phyloP scores from a whole-genome alignment of 176 grass and related monocot species.

The Avena insularis region DNA sequence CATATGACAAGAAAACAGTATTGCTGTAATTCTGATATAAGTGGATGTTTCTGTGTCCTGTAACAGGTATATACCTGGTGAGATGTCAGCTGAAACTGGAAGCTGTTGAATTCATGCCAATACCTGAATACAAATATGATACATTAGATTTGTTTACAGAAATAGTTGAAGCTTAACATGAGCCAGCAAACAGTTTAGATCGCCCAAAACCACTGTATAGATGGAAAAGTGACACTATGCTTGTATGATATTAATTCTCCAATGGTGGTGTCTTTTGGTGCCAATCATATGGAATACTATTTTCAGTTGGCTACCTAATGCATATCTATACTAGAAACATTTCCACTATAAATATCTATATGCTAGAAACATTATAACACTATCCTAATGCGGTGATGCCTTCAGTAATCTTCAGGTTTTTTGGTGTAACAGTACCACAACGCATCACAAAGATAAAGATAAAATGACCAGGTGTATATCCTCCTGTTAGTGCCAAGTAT shows the following conservation, averaged over 20 bases:
- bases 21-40: background rate
- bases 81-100: constrained; percentile 95
- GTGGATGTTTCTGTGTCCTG: background rate
- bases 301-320: constrained; percentile 23
- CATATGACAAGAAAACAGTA: background rate
- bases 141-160: constrained; percentile 31
- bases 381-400: background rate
- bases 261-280: background rate
- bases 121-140: constrained; percentile 65
- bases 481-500: background rate
- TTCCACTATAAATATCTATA: background rate
- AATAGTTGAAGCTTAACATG: constrained; percentile 9
- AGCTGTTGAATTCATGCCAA: constrained; percentile 98
- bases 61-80: constrained; percentile 83
- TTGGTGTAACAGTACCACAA: background rate
- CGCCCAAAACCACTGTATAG: background rate
- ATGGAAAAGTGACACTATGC: constrained; percentile 20
- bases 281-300: constrained; percentile 18
- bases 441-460: background rate
- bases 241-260: background rate
- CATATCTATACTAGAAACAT: constrained; percentile 7
- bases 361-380: background rate
- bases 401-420: background rate
- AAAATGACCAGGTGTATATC: constrained; percentile 13
- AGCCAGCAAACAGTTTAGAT: background rate